Conservation (phyloP, 176 grass and related monocot genomes). For the Aegilops umbellulata region DNA sequence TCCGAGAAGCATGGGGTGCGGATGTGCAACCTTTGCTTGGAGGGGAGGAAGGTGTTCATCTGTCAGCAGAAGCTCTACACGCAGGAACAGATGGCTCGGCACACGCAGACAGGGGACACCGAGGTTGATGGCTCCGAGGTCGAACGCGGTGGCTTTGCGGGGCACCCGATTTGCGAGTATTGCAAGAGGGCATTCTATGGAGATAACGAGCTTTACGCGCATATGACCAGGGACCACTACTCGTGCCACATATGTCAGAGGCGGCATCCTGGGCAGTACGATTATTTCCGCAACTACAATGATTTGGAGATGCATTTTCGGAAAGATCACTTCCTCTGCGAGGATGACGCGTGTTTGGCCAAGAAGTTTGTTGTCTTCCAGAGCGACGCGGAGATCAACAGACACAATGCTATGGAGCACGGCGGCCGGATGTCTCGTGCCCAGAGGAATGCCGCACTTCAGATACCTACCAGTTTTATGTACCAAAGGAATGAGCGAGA, state of each 20-base stretch:
- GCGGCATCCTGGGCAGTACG: constrained; percentile 61
- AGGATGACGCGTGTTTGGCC: constrained; percentile 68
- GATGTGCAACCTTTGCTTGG: constrained; percentile 91
- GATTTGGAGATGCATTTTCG: constrained; percentile 96
- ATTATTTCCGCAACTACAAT: constrained; percentile 87
- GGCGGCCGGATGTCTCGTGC: constrained; percentile 81
- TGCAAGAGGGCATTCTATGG: constrained; percentile 81
- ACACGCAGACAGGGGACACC: constrained; percentile 73
- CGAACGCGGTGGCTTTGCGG: constrained; percentile 82
- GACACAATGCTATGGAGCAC: constrained; percentile 92
- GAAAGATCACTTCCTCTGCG: constrained; percentile 90
- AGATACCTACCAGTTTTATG: constrained; percentile 97
- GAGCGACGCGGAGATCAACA: constrained; percentile 82
- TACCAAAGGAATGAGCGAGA: constrained; percentile 79
- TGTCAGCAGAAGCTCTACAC: constrained; percentile 95
- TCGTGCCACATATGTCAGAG: constrained; percentile 78
- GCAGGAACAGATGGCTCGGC: constrained; percentile 61
- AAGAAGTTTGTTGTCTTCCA: constrained; percentile 93
- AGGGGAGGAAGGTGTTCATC: constrained; percentile 97
- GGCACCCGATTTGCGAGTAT: constrained; percentile 78
- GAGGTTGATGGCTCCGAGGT: constrained; percentile 88
- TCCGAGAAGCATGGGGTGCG: constrained; percentile 59
- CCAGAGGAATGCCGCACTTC: constrained; percentile 84
- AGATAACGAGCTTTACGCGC: constrained; percentile 89
- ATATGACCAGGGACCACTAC: constrained; percentile 77